Base-by-base conservation (phyloP, 164 flowering plant species). In the Macadamia tetraphylla region DNA sequence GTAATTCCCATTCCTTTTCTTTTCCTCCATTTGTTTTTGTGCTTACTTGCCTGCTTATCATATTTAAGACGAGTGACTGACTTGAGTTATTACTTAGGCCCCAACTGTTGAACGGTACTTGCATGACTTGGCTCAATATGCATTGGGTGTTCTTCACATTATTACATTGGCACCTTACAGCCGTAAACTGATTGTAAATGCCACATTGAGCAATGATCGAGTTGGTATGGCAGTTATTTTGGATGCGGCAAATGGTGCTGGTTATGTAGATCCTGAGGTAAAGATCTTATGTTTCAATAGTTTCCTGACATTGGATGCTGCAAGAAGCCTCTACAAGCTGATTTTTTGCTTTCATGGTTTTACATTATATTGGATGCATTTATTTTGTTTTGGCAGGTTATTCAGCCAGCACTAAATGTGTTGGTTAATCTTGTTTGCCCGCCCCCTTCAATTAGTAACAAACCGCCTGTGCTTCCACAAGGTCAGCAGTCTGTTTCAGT, bases 111-210 rank as follows among this genome's bases (percentile, higher is more conserved):
- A 94, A 63, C 90, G 99, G 10, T 92, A 90, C 76, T 78, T 94
- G 88, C 98, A 88, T 70, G 99, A 94, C 72, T 80, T 92, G 84
- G 97, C 90, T 76, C 99, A 94, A 73, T 92, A 92, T 87, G 97
- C 99, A n/a, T 77, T 94, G 77, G 96, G 98, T 76, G 92, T 94
- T 67, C 74, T 94, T 73, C 98, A 92, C 69, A 89, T 94, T 74
- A 89, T 92, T 29, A 90, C 98, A 29, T 73, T 90, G 75, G 92
- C 85, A 40, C 92, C 94, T 48, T 78, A 75, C 70, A 83, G 96
- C 76, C 96, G 99, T 66, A 92, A 86, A 79, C 75, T 75, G 78
- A 82, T 94, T 72, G 88, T 94, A 0, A 86, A 75, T 86, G 90
- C 94, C 60, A 84, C 89, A 46, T 72, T 94, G 65, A 90, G 96